Evolutionary conservation across 2,329 filamentous ascomycete genomes (phyloP), one percentile per base, ranked within the genome.

Genomic region (Colletotrichum theobromicola): DNA sequence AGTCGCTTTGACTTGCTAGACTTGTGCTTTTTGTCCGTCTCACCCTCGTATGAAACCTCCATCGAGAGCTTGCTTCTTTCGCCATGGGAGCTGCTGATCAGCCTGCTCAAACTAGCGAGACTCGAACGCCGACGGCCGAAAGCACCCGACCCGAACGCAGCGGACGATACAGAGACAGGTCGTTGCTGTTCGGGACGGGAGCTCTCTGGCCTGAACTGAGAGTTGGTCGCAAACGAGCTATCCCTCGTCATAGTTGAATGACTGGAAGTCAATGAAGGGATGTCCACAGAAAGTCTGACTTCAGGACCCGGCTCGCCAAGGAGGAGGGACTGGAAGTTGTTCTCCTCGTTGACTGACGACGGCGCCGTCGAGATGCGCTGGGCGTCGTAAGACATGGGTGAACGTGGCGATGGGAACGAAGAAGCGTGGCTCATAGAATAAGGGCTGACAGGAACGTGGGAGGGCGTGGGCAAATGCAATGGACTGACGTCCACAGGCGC

Each of bases 171-270:
- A 0, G 91, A 93, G 7, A 90, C 88, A 1, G 91, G 92, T 5
- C 91, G 88, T 46, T 67, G 72, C 77, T 92, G 89, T 24, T 91
- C 89, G 8, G 67, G 37, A 18, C 87, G 85, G 35, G 88, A 84
- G 5, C 84, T 85, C 55, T 87, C 82, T 61, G 88, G 87, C 9
- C 87, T 87, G 75, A 89, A 86, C 37, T 88, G 86, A 76, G 86
- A 86, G 79, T 82, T 83, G 75, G 82, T 77, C 74, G 78, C 71
- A 58, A 88, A 88, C 42, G 86, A 86, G 78, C 93, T 94, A 77
- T 94, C 92, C 60, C 91, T 90, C 8, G 93, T 93, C 90, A 93
- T 94, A 12, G 93, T 95, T 12, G 94, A 95, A 77, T 93, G 92
- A 80, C 93, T 95, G 80, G 93, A 95, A 2, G 93, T 94, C 77